Evolutionary conservation across 2,329 filamentous ascomycete species (phyloP).

Genomic region (Ceratocystis cacaofunesta): DNA sequence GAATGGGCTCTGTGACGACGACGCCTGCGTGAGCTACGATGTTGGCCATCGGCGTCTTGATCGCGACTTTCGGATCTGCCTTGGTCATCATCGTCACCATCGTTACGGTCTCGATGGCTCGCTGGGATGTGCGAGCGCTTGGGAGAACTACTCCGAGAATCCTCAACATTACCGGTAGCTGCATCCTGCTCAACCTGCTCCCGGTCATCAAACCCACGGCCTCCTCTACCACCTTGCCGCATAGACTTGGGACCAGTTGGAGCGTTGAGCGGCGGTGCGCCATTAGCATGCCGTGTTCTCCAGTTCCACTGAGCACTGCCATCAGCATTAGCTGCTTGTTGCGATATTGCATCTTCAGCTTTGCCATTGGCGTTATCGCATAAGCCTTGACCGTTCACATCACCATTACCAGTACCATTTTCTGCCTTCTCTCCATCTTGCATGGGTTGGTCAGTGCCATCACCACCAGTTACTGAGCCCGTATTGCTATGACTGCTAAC

Average conservation of each 20-base stretch:
- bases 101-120: slow-evolving; percentile 11
- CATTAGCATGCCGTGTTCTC: slow-evolving; percentile 7
- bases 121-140: slow-evolving; percentile 23
- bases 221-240: slow-evolving; percentile 56
- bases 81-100: slow-evolving; percentile 8
- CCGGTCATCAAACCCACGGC: slow-evolving; percentile 30
- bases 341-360: background rate
- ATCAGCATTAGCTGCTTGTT: slow-evolving; percentile 3
- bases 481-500: slow-evolving; percentile 9
- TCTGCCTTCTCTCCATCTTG: slow-evolving; percentile 13
- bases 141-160: slow-evolving; percentile 35
- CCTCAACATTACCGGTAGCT: slow-evolving; percentile 3
- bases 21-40: slow-evolving; percentile 15
- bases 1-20: slow-evolving; percentile 23
- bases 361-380: slow-evolving; percentile 8
- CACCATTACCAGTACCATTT: background rate
- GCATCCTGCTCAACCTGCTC: slow-evolving; percentile 20
- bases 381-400: background rate
- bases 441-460: slow-evolving; percentile 16
- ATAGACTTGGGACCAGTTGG: slow-evolving; percentile 91
- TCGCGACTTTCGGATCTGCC: slow-evolving; percentile 15
- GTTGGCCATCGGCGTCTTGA: slow-evolving; percentile 15
- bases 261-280: slow-evolving; percentile 46
- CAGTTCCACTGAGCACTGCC: slow-evolving; percentile 2
- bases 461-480: slow-evolving; percentile 12